Evolutionary conservation across 345 rosid genomes (phyloP).

Genomic region (Salix arbutifolia): DNA sequence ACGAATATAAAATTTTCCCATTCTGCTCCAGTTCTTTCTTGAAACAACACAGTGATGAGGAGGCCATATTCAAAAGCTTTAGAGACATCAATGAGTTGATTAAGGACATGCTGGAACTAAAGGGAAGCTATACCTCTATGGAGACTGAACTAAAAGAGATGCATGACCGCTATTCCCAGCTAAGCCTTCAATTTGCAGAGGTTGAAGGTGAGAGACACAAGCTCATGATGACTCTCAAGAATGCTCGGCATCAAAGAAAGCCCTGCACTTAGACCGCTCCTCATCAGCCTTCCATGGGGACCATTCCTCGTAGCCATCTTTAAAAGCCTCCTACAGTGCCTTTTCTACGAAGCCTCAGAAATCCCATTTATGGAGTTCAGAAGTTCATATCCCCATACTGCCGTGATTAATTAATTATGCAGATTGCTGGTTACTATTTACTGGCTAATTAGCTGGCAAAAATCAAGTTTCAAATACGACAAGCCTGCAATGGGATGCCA

Average conservation of each 20-base stretch:
- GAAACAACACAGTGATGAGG: constrained; percentile 73
- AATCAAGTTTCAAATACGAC: constrained; percentile 8
- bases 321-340: neutral
- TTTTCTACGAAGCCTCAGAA: constrained; percentile 5
- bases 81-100: constrained; percentile 87
- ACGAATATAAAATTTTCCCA: constrained; percentile 8
- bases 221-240: constrained; percentile 93
- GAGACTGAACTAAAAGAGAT: constrained; percentile 87
- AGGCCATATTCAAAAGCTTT: constrained; percentile 85
- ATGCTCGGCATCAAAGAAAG: constrained; percentile 66
- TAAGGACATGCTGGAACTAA: constrained; percentile 71
- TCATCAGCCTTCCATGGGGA: constrained; percentile 54
- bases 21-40: constrained; percentile 66
- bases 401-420: constrained; percentile 10
- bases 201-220: constrained; percentile 98
- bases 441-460: constrained; percentile 6
- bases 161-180: constrained; percentile 89
- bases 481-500: constrained; percentile 15
- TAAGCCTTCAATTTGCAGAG: constrained; percentile 96
- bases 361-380: neutral
- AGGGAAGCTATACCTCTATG: constrained; percentile 58
- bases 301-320: constrained; percentile 19
- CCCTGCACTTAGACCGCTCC: constrained; percentile 36
- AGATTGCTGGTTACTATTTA: neutral
- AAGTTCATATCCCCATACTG: neutral